These are phyloP conservation scores for Blastocystis sp. DNA, from an alignment of 352 stramenopile genomes.

Conservation along the genomic window DNA sequence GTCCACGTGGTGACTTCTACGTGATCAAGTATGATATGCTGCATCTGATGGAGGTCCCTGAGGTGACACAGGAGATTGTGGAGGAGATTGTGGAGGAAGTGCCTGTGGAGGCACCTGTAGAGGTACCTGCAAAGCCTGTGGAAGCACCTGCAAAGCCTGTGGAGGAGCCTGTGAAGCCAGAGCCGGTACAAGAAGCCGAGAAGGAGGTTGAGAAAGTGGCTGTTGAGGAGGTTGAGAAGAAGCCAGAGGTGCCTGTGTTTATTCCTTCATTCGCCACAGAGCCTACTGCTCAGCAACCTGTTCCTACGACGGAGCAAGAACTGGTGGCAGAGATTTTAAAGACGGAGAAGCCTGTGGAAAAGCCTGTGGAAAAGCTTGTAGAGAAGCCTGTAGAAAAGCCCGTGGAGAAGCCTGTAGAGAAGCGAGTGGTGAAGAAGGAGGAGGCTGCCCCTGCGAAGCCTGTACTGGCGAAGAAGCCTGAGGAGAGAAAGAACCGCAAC, in stretches of 20 bases:
- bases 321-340: not conserved
- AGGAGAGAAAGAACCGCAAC: not conserved
- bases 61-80: conserved; percentile 13
- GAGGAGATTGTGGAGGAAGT: not conserved
- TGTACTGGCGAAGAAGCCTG: not conserved
- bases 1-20: conserved; percentile 6
- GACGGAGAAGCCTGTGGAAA: not conserved
- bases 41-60: conserved; percentile 26
- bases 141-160: not conserved
- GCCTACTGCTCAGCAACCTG: not conserved
- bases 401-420: not conserved
- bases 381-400: not conserved
- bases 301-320: not conserved
- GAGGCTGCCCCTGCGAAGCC: not conserved
- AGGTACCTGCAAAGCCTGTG: not conserved
- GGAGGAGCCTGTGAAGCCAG: not conserved
- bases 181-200: not conserved
- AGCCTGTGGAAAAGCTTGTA: not conserved
- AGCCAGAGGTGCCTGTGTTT: not conserved
- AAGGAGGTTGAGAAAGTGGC: not conserved
- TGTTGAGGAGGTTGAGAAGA: not conserved
- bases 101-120: not conserved
- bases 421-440: not conserved
- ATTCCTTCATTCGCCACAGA: not conserved
- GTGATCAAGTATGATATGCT: conserved; percentile 53